Conservation (phyloP, 2,329 filamentous ascomycete species). For the Stemphylium lycopersici region DNA sequence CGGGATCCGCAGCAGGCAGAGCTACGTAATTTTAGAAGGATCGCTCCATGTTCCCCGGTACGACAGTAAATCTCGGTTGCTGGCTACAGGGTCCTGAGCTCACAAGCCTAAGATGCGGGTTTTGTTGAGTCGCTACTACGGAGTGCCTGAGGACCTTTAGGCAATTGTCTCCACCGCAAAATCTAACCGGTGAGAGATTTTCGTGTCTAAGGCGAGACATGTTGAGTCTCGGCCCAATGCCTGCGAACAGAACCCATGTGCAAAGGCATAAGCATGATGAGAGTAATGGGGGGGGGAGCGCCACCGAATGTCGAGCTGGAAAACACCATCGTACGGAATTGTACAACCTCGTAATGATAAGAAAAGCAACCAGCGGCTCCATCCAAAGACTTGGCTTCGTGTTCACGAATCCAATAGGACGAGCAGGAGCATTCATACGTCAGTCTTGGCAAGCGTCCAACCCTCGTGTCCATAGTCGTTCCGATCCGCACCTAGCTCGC, state of each 20-base stretch:
- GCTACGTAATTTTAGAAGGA: not conserved
- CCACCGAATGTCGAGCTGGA: no score
- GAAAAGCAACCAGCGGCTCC: no score
- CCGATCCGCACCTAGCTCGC: slow-evolving; percentile 6
- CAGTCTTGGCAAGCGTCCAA: not conserved
- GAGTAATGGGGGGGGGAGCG: no score
- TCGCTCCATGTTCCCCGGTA: not conserved
- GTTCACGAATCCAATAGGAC: not conserved
- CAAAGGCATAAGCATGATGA: no score
- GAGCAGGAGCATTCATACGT: not conserved
- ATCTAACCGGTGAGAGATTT: not conserved
- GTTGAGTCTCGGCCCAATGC: not conserved
- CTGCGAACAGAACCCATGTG: not conserved
- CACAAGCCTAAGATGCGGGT: not conserved
- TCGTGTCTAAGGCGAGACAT: not conserved
- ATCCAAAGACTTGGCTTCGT: not conserved
- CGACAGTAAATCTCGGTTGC: not conserved
- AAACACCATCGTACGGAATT: no score
- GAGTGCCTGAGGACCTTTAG: not conserved
- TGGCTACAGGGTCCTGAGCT: not conserved
- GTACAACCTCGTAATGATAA: no score
- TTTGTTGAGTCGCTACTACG: not conserved
- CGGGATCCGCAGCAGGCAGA: not conserved
- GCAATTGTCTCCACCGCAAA: not conserved
- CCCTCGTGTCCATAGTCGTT: not conserved